Evolutionary conservation across 2,329 filamentous ascomycete genomes (phyloP).

Genomic region (Aspergillus amoenus): DNA sequence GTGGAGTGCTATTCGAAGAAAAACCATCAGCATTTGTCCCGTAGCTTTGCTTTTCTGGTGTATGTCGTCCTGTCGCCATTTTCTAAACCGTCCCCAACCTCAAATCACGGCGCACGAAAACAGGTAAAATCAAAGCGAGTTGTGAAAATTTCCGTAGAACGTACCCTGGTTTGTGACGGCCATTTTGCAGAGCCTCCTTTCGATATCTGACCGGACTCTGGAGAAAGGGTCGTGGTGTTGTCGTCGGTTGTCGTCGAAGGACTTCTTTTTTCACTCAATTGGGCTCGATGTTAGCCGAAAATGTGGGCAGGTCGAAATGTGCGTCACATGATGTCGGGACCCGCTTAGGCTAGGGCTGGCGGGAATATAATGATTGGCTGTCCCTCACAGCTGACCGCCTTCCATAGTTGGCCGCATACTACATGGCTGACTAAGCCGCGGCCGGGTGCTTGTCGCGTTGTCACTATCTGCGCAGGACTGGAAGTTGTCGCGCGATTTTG

Average conservation of each 20-base stretch:
- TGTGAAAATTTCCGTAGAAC: constrained; percentile 15
- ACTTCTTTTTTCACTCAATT: constrained; percentile 6
- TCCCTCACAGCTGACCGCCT: constrained; percentile 2
- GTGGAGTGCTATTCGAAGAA: constrained; percentile 36
- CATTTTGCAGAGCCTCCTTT: constrained; percentile 30
- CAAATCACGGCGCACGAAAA: neutral
- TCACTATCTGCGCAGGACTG: neutral
- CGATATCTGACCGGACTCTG: constrained; percentile 20
- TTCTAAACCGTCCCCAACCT: neutral
- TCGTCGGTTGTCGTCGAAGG: constrained; percentile 15
- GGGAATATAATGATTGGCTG: constrained; percentile 15
- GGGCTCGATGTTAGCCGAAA: constrained; percentile 22
- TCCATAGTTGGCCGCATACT: neutral
- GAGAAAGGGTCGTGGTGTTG: constrained; percentile 22
- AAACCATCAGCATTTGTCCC: constrained; percentile 12
- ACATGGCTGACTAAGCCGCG: neutral
- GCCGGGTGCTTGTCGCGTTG: neutral
- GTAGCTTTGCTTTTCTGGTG: neutral
- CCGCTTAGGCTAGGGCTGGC: constrained; percentile 21
- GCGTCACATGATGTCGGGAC: constrained; percentile 29
- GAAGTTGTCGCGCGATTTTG: neutral
- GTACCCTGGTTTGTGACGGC: constrained; percentile 32
- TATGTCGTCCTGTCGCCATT: neutral
- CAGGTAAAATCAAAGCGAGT: neutral
- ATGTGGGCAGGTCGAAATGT: constrained; percentile 23